Base-by-base conservation (phyloP, 805 yeast genomes). In the Suhomyces canberraensis region DNA sequence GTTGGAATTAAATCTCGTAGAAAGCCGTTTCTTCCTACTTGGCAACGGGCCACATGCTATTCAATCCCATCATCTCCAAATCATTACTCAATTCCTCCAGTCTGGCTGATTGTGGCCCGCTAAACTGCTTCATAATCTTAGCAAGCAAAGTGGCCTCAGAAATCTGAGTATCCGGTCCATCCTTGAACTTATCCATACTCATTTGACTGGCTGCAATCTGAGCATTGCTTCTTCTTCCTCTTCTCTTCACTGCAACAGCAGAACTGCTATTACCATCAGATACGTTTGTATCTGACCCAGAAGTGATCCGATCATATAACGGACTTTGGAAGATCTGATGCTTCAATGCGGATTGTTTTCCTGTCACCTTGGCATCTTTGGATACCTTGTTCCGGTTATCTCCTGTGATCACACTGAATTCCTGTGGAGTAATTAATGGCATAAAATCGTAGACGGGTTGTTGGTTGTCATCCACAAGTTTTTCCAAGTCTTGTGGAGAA, bases 101-200 rank as follows among this genome's bases (percentile, higher is more conserved):
- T 21, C 41, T 57, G 3, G 59, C 66, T 6, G 61, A 46, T 19
- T 58, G 62, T 4, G 73, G 73, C 2, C 72, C 72, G 11, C 44
- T 47, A 36, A 64, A 69, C 35, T 65, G 69, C 45, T 68, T 68
- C 66, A 62, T 60, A 35, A 68, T 67, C 46, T 62, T 64, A 5
- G 72, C 70, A 33, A 67, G 52, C 20, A 68, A 48, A 11, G 55
- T 56, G 0, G 70, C 56, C 39, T 68, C 74, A 3, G 66, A 53
- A 42, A 51, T 51, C 40, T 54, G 42, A 24, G 45, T 47, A 11
- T 45, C 52, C 2, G 40, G 37, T 8, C 39, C 36, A 13, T 44
- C 52, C 33, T 37, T 33, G 11, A 29, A n/a, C 14, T 37, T 41
- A 14, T 35, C 43, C 6, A 29, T 32, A 9, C 15, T 31, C 11